Percentiles rank a stretch among this genome's conserved stretches.
Evolutionary conservation across 352 stramenopile species (phyloP).

Genomic region (Globisporangium megalacanthum): DNA sequence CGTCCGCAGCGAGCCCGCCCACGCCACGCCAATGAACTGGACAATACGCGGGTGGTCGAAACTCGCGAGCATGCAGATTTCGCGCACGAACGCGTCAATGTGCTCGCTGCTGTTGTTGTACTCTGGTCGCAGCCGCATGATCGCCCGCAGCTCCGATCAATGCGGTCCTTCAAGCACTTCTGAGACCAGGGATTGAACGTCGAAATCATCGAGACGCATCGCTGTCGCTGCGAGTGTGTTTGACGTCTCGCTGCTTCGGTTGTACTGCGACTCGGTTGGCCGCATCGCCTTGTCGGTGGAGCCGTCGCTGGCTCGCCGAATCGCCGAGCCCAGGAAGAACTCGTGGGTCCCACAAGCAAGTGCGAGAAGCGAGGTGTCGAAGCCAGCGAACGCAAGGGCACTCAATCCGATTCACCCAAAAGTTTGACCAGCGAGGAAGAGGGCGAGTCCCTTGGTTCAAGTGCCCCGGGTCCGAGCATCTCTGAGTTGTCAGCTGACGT

Average conservation of each 20-base stretch:
- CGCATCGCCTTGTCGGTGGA: not conserved
- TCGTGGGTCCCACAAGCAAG: not conserved
- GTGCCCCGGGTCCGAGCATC: not conserved
- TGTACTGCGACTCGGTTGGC: not conserved
- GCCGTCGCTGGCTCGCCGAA: not conserved
- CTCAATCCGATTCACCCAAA: not conserved
- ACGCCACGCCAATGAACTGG: constrained; percentile 65
- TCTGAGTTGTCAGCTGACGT: too few relatives aligned
- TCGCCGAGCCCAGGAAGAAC: constrained; percentile 2
- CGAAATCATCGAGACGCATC: not conserved
- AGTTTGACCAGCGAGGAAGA: not conserved
- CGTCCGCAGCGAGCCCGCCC: constrained; percentile 44
- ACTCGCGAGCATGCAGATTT: constrained; percentile 61
- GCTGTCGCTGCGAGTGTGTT: not conserved
- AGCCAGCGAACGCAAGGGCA: not conserved
- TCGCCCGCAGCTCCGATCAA: constrained; percentile 18
- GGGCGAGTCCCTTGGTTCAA: not conserved
- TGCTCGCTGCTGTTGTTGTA: constrained; percentile 42
- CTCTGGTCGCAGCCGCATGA: constrained; percentile 59
- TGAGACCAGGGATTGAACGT: not conserved
- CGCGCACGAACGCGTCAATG: constrained; percentile 54
- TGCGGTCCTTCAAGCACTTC: not conserved
- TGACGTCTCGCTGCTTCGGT: not conserved
- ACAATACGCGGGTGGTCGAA: constrained; percentile 58
- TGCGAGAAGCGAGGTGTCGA: not conserved